phyloP scores from a whole-genome alignment of 345 rosid genomes.

The Populus alba region DNA sequence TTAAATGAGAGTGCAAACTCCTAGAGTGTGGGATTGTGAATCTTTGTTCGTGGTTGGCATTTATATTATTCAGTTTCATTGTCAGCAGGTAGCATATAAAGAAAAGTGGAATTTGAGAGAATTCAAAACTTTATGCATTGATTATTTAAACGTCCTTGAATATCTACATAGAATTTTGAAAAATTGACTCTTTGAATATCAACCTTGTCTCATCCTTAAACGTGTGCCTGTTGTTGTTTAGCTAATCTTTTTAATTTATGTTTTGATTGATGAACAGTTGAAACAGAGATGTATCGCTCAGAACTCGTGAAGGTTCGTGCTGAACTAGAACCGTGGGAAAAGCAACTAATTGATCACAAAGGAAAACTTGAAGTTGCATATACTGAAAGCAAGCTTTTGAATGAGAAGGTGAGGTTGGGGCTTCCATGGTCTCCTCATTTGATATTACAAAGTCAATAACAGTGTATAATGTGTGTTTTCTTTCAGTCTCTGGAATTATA shows the following conservation, averaged over 20 bases:
- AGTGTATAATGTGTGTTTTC: not conserved
- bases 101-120: too few relatives aligned
- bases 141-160: too few relatives aligned
- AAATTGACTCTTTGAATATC: too few relatives aligned
- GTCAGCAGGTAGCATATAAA: too few relatives aligned
- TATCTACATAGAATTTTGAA: too few relatives aligned
- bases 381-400: slow-evolving; percentile 73
- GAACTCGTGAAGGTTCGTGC: slow-evolving; percentile 78
- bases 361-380: slow-evolving; percentile 89
- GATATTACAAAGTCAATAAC: not conserved
- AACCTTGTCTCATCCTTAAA: not conserved
- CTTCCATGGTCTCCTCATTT: not conserved
- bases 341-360: slow-evolving; percentile 74
- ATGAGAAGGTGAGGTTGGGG: slow-evolving; percentile 59
- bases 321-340: slow-evolving; percentile 94
- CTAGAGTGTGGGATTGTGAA: too few relatives aligned
- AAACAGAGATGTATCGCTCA: slow-evolving; percentile 74
- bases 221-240: not conserved
- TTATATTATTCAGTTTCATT: too few relatives aligned
- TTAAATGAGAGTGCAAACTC: too few relatives aligned
- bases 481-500: too few relatives aligned
- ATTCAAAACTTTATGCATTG: too few relatives aligned
- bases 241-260: not conserved
- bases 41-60: too few relatives aligned
- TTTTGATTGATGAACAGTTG: slow-evolving; percentile 46